Conservation (phyloP, 345 rosid species). For the Hibiscus mutabilis region DNA sequence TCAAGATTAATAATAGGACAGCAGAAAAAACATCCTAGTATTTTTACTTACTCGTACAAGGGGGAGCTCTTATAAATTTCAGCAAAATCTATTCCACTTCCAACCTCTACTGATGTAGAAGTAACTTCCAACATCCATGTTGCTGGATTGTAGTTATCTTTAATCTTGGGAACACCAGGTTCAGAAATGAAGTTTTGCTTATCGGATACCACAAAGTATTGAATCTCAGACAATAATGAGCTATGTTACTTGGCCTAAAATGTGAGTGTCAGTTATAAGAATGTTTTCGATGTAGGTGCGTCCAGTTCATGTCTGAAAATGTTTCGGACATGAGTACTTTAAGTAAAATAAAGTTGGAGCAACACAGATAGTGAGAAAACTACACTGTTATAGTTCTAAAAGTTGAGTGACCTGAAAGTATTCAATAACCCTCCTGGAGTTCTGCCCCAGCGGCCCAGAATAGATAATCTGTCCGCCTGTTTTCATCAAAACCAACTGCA, state of each 20-base stretch:
- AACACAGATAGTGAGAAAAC: background rate
- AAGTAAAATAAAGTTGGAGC: no score
- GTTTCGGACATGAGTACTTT: no score
- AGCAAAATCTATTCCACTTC: conserved; percentile 50
- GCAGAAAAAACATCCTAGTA: background rate
- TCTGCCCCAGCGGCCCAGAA: conserved; percentile 53
- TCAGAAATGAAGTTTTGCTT: background rate
- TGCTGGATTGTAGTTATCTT: conserved; percentile 64
- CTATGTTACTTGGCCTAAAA: background rate
- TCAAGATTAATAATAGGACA: background rate
- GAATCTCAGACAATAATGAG: background rate
- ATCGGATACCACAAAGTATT: background rate
- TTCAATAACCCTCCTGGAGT: conserved; percentile 49
- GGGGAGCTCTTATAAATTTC: conserved; percentile 36
- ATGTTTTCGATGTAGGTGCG: background rate
- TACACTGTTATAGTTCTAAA: background rate
- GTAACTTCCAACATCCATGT: conserved; percentile 77
- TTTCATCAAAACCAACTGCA: conserved; percentile 64
- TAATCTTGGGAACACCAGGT: conserved; percentile 51
- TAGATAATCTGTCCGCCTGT: conserved; percentile 59
- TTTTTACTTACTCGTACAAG: conserved; percentile 37
- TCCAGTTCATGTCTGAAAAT: background rate
- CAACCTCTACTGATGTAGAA: conserved; percentile 46
- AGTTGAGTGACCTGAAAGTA: conserved; percentile 55
- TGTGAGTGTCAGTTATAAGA: background rate